Base-by-base conservation (phyloP, 495 filamentous ascomycete species). In the Aspergillus nanangensis region DNA sequence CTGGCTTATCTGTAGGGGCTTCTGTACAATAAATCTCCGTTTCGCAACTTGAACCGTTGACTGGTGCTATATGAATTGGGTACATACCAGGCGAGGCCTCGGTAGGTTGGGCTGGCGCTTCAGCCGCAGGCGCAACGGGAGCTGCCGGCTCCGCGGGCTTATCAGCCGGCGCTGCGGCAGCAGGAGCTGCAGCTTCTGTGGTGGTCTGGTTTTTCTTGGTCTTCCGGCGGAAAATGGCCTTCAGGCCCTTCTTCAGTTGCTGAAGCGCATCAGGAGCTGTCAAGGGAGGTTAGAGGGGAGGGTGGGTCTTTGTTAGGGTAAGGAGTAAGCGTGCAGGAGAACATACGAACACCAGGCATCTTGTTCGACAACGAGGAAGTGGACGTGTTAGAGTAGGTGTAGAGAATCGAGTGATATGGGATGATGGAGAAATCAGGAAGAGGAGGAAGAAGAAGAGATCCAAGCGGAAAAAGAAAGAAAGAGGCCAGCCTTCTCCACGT, bases 261-360 rank as follows among this genome's bases (percentile, higher is more conserved):
- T 48, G 23, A 9, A 56, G 31, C 40, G 42, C 45, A 48, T 49
- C 39, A 17, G 56, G 59, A 20, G 60, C 60, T 63, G 22, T 14
- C 15, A 17, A 35, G 18, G 21, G 13, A 8, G 5, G 41, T 61
- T 49, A 61, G 54, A 21, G 8, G 36, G 13, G 13, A 8, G 38
- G 22, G n/a, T n/a, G n/a, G n/a, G n/a, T n/a, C n/a, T 19, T 11
- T 15, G n/a, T 15, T 14, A 20, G 13, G 45, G 19, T 21, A 15
- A 24, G 18, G 20, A 33, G 35, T 21, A 19, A 23, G 14, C 10
- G 3, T n/a, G 18, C 3, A 15, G 42, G 19, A 29, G 14, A 21
- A 57, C 57, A 58, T 44, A 61, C 57, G 53, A 51, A 57, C 57
- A 39, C 58, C 58, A 32, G 58, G 55, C 58, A 61, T 61, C 37